Base-by-base conservation (phyloP, 345 rosid species). In the Eucalyptus coolabah region DNA sequence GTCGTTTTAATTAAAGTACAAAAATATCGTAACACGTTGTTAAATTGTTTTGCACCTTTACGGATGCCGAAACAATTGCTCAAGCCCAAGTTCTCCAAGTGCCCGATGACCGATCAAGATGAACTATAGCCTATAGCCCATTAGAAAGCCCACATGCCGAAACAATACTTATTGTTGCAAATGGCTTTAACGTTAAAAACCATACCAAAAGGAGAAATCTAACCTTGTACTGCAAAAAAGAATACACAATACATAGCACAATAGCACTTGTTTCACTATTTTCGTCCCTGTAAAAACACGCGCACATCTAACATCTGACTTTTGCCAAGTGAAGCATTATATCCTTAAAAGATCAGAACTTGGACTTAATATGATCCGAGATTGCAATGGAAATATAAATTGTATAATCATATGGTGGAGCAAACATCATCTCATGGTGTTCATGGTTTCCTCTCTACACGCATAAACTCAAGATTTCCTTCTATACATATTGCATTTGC, bases 281-380 rank as follows among this genome's bases (percentile, higher is more conserved):
- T 63, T 30, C 4, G 9, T 28, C 3, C 1, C 17, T 30, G 34
- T 30, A 28, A 28, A 63, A 28, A 30, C 34, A 13, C 17, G 3
- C 4, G 40, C 77, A n/a, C 37, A 32, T n/a, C 37, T n/a, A n/a
- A 63, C 2, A 16, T 11, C 19, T 7, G 11, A 65, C 40, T 3
- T 16, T n/a, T n/a, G 1, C 77, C 11, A 2, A 6, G 10, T 0
- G 3, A 65, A 65, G 40, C 19, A n/a, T n/a, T n/a, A 65, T 16
- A n/a, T n/a, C 40, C 18, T 65, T 0, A 0, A 2, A n/a, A 15
- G 10, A 65, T n/a, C 37, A 8, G 1, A 7, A 65, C 21, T 32
- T 16, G 0, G 10, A n/a, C 40, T 65, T 2, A 11, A n/a, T 65
- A 15, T 4, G 2, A 65, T 65, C 1, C 21, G 2, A 65, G 40